Base-by-base conservation (phyloP, 176 grass and related monocot genomes). In the Guadua angustifolia region DNA sequence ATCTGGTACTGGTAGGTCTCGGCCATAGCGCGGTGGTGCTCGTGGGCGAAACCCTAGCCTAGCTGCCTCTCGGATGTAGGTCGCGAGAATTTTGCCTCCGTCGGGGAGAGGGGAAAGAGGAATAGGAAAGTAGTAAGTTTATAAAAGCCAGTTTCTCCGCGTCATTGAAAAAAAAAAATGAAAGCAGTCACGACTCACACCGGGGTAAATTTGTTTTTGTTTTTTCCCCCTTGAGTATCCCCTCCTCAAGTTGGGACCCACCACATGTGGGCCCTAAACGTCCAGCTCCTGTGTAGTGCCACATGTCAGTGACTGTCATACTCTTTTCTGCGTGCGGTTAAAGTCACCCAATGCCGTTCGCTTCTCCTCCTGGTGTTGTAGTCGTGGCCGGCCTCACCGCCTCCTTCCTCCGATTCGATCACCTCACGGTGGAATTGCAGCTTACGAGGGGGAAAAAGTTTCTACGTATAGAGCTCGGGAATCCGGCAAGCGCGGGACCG, bases 1-100 rank as follows among this genome's bases (percentile, higher is more conserved):
- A 95, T 86, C 77, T 95, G 95, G 74, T 97, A 89, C 69, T 88
- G 89, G 42, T 84, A 4, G 69, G 71, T 29, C 66, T 89, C 90
- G 59, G 91, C 89, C 83, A 90, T 82, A 64, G 22, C 39, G 66
- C 42, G 57, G 51, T 50, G 71, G 66, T 50, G 79, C 60, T 74
- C 58, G 79, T 6, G 18, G 57, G 7, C 47, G 70, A 73, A 89
- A 86, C 90, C 86, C 86, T 86, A 92, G 74, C 86, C 12, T 58
- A 13, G 17, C 24, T 16, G 1, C 65, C 53, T 82, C 72, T 85
- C 71, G 29, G 29, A 29, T 29, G 29, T 29, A 29, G 29, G 29
- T 29, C 29, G 29, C 29, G 29, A 29, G 29, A 29, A 26, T 82
- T 65, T 85, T 65, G 56, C 82, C 72, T 50, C 46, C 53, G 72